Percentiles rank a stretch among this genome's conserved stretches.
phyloP scores from a whole-genome alignment of 2,329 filamentous ascomycete genomes.

The Lasiodiplodia hormozganensis region DNA sequence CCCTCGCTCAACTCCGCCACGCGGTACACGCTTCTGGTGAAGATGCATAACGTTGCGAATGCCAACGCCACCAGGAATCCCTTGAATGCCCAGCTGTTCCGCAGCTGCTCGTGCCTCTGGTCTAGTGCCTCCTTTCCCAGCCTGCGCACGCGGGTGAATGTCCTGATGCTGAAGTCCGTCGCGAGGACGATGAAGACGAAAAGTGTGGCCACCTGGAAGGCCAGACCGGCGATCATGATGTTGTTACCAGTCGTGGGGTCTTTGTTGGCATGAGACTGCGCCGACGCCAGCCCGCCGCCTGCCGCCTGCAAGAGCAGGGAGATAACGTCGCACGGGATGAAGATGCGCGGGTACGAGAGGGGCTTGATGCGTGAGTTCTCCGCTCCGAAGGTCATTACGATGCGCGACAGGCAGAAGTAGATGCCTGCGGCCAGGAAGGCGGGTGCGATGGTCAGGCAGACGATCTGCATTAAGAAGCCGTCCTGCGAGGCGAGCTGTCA shows the following conservation, averaged over 20 bases:
- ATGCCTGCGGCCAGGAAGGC: constrained; percentile 69
- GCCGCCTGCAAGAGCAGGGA: constrained; percentile 54
- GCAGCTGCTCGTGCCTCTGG: constrained; percentile 37
- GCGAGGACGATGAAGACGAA: constrained; percentile 51
- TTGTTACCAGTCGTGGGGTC: constrained; percentile 49
- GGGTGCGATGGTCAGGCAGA: constrained; percentile 64
- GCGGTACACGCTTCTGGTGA: constrained; percentile 70
- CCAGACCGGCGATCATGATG: constrained; percentile 55
- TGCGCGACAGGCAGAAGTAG: constrained; percentile 65
- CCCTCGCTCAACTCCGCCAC: constrained; percentile 70
- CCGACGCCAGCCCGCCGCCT: constrained; percentile 52
- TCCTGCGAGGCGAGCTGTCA: constrained; percentile 45
- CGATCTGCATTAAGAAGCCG: constrained; percentile 72
- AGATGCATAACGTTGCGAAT: constrained; percentile 67
- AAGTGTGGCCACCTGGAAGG: constrained; percentile 54
- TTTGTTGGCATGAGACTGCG: constrained; percentile 40
- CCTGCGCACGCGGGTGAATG: constrained; percentile 33
- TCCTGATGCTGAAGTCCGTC: constrained; percentile 49
- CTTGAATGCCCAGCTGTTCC: constrained; percentile 54
- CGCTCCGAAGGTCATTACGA: constrained; percentile 48
- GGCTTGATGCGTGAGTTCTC: constrained; percentile 53
- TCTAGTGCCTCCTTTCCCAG: constrained; percentile 39
- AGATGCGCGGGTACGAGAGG: constrained; percentile 56
- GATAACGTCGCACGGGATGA: constrained; percentile 57
- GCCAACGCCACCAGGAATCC: constrained; percentile 63